Conservation (phyloP, 192 early-diverging fungal genomes). For the Coemansia sp. region DNA sequence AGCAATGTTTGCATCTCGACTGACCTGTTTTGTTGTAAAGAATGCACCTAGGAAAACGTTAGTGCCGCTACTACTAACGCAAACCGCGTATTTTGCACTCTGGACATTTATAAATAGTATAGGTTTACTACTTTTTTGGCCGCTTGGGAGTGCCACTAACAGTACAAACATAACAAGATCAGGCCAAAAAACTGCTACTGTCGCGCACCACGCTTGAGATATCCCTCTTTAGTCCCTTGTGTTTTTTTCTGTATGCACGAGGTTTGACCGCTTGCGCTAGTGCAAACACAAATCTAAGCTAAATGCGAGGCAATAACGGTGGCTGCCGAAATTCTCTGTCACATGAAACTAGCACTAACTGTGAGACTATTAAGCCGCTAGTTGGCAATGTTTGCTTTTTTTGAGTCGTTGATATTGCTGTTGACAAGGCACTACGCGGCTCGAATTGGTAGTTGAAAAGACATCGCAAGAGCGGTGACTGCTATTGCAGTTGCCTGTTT, state of each 20-base stretch:
- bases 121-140: neutral
- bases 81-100: neutral
- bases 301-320: neutral
- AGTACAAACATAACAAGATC: slow-evolving; percentile 3
- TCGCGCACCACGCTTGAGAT: neutral
- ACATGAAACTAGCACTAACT: neutral
- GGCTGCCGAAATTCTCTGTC: neutral
- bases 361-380: neutral
- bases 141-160: neutral
- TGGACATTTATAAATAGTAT: neutral
- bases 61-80: neutral
- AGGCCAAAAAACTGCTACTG: neutral
- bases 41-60: slow-evolving; percentile 3
- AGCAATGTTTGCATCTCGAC: neutral
- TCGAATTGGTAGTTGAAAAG: neutral
- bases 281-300: neutral
- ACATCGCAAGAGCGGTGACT: neutral
- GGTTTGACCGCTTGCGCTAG: too few relatives aligned
- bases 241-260: too few relatives aligned
- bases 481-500: neutral
- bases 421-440: neutral
- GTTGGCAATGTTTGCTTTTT: neutral
- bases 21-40: neutral
- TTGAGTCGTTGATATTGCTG: neutral
- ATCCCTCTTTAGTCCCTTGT: neutral